phyloP scores from a whole-genome alignment of 805 yeast genomes.

The Candida koratica region DNA sequence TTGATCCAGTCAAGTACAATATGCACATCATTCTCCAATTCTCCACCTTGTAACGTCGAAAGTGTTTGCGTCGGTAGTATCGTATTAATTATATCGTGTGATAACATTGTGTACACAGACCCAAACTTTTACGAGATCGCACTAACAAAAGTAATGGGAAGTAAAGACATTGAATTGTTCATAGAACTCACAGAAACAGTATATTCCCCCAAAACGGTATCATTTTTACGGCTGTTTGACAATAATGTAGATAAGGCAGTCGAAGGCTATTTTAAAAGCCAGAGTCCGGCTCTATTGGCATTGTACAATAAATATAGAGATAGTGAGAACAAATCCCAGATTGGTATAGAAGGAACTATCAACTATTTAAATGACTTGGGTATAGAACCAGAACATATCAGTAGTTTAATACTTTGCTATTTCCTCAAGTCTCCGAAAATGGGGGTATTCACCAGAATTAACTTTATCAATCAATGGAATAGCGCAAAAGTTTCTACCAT shows the following conservation, averaged over 20 bases:
- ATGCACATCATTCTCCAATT: conserved; percentile 14
- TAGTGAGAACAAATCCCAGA: conserved; percentile 31
- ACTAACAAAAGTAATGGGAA: conserved; percentile 2
- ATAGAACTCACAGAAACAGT: conserved; percentile 43
- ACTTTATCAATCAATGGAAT: conserved; percentile 60
- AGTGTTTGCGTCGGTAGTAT: conserved; percentile 12
- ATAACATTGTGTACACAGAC: conserved; percentile 1
- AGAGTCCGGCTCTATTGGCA: conserved; percentile 21
- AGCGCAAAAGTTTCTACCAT: conserved; percentile 26
- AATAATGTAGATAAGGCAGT: conserved; percentile 32
- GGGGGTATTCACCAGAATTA: conserved; percentile 53
- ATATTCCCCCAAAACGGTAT: conserved; percentile 33
- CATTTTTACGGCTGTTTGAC: conserved; percentile 28
- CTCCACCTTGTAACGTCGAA: conserved; percentile 8
- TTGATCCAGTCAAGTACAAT: conserved; percentile 14
- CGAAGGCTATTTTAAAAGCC: conserved; percentile 29
- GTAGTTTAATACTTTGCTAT: conserved; percentile 66
- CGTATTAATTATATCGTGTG: conserved; percentile 8
- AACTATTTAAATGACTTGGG: conserved; percentile 62
- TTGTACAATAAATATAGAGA: conserved; percentile 36
- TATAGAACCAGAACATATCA: conserved; percentile 69
- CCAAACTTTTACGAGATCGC: no score
- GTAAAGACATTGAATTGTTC: conserved; percentile 21
- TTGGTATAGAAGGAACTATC: conserved; percentile 79
- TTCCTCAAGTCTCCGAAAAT: conserved; percentile 61